Conservation (phyloP, 2,329 filamentous ascomycete species). For the Cordyceps cicadae region DNA sequence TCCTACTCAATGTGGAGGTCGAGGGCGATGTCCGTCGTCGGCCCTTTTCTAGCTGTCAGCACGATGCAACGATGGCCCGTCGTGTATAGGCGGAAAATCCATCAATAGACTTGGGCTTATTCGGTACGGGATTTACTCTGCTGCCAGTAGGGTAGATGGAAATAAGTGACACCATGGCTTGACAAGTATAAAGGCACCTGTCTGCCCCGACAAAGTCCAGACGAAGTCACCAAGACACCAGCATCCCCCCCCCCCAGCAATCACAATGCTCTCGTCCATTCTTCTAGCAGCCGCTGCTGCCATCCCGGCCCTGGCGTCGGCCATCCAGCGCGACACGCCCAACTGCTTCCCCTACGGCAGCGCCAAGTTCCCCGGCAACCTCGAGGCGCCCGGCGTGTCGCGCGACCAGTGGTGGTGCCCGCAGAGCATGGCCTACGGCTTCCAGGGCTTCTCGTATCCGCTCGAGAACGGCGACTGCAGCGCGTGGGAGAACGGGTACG, state of each 20-base stretch:
- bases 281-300: not conserved
- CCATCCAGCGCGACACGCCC: not conserved
- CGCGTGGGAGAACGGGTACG: constrained; percentile 12
- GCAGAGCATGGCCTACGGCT: constrained; percentile 16
- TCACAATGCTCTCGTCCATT: not conserved
- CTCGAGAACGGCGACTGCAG: constrained; percentile 16
- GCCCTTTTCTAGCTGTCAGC: not conserved
- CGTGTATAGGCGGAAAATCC: not conserved
- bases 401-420: constrained; percentile 17
- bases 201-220: not conserved
- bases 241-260: too few species aligned
- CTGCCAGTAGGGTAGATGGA: not conserved
- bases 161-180: not conserved
- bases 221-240: too few species aligned
- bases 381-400: constrained; percentile 11
- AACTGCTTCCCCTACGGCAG: constrained; percentile 16
- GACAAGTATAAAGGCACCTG: not conserved
- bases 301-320: not conserved
- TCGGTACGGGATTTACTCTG: not conserved
- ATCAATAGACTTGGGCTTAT: not conserved
- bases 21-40: not conserved
- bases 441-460: constrained; percentile 17
- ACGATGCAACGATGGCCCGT: not conserved
- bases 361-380: constrained; percentile 13
- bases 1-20: not conserved